Evolutionary conservation across 441 rosid genomes (phyloP), one percentile per base, ranked within the genome.

Genomic region (Hura crepitans): DNA sequence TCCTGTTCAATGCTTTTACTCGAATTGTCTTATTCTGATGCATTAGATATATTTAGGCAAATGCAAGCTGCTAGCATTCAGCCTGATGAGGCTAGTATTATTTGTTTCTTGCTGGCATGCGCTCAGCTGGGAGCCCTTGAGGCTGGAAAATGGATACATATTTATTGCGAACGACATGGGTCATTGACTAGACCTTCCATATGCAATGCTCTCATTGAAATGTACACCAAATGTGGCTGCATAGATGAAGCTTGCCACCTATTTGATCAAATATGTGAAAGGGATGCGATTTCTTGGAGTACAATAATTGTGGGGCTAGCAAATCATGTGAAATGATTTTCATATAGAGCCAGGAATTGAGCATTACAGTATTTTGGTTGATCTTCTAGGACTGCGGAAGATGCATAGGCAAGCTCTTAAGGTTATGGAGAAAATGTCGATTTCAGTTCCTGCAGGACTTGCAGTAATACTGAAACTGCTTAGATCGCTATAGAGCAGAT

Each of bases 231-330:
- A 66, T 85, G 88, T 7, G 87, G 93, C 25, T 35, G 80, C 79
- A 73, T 88, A 31, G 59, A 66, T 49, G 80, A 82, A 75, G 85
- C 89, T 6, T 35, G 65, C 7, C 60, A 75, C 35, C 46, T 82
- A 76, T 88, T 83, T 4, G 57, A 76, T 27, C 80, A 73, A 27
- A 82, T 81, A 84, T 57, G 23, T 0, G 63, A 68, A 30, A 78
- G 75, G 20, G 87, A 86, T 69, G 89, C 85, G 9, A 83, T 88
- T 66, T 85, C 93, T 2, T 88, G 88, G 89, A 88, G 89, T 46
- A 79, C 89, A 5, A 85, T 88, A 81, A 86, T 88, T 63, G 79
- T 82, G 33, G 90, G 87, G 70, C 73, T 83, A 55, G 90, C 87
- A 0, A 67, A 78, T 62, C 86, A 88, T 8, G 93, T 90, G n/a